Percentiles rank a stretch among this genome's conserved stretches.
Conservation (phyloP, 495 filamentous ascomycete genomes). For the Penicillium coffeae region DNA sequence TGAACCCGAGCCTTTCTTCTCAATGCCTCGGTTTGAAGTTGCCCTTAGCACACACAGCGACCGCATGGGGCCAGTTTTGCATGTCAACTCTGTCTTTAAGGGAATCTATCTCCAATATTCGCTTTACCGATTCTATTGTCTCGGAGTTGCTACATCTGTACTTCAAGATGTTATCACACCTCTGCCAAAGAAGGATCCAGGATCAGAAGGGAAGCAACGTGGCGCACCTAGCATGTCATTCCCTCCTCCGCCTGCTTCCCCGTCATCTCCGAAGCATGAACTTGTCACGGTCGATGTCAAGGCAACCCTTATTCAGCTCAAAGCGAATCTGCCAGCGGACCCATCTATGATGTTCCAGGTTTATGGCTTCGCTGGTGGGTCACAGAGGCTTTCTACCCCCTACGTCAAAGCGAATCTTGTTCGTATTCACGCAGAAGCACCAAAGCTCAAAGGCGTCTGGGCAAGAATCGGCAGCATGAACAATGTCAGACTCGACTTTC, state of each 20-base stretch:
- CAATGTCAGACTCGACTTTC: constrained; percentile 70
- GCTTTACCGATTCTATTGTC: constrained; percentile 88
- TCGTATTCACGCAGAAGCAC: constrained; percentile 80
- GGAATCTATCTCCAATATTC: constrained; percentile 84
- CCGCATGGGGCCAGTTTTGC: constrained; percentile 77
- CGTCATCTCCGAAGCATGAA: constrained; percentile 48
- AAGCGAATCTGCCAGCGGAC: constrained; percentile 80
- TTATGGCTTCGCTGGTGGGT: constrained; percentile 72
- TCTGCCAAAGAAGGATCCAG: constrained; percentile 20
- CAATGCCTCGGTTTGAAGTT: constrained; percentile 81
- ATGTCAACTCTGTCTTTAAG: constrained; percentile 76
- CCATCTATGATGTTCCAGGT: constrained; percentile 88
- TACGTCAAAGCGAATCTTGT: constrained; percentile 71
- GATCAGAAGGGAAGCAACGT: constrained; percentile 8
- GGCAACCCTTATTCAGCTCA: constrained; percentile 76
- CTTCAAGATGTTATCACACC: constrained; percentile 69
- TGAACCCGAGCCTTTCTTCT: constrained; percentile 81
- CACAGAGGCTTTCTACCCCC: constrained; percentile 79
- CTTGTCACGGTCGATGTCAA: constrained; percentile 78
- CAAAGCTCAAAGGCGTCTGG: constrained; percentile 77
- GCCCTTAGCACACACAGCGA: constrained; percentile 82
- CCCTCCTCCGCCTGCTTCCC: constrained; percentile 27
- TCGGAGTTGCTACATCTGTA: constrained; percentile 74
- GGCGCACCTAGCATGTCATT: constrained; percentile 16
- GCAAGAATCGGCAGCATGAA: constrained; percentile 80